A percentile compares a stretch with the other conserved stretches of the same genome.
phyloP scores from a whole-genome alignment of 1,284 basidiomycete species.

The Coniferiporia sulphurascens region DNA sequence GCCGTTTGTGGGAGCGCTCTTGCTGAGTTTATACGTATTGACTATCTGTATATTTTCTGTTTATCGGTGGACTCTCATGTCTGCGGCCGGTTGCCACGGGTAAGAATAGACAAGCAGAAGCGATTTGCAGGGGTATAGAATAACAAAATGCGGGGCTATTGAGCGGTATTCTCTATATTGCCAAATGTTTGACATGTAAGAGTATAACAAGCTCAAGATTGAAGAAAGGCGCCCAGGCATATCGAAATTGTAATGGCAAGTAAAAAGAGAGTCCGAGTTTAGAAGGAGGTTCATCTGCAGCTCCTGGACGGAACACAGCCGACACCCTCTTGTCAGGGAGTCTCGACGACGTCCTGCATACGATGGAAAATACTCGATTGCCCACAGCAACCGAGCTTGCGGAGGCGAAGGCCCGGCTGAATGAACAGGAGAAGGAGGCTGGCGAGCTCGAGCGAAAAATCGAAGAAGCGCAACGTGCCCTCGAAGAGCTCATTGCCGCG shows the following conservation, averaged over 20 bases:
- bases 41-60: too few relatives aligned
- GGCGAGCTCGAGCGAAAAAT: conserved; percentile 29
- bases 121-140: too few relatives aligned
- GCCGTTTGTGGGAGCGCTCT: neutral
- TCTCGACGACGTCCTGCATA: neutral
- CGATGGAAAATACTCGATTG: neutral
- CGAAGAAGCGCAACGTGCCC: conserved; percentile 42
- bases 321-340: neutral
- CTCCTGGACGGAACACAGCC: neutral
- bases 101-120: too few relatives aligned
- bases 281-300: neutral
- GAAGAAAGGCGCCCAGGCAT: neutral
- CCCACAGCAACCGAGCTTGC: conserved; percentile 17
- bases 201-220: too few relatives aligned
- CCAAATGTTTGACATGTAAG: too few relatives aligned
- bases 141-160: too few relatives aligned
- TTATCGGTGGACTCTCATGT: too few relatives aligned
- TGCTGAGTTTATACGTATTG: neutral
- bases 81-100: too few relatives aligned
- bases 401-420: conserved; percentile 15
- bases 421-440: conserved; percentile 15
- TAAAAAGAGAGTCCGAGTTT: neutral
- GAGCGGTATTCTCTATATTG: too few relatives aligned
- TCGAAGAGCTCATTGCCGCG: conserved; percentile 54
- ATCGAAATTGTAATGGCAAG: neutral